phyloP scores from a whole-genome alignment of 192 early-diverging fungal genomes.

The Umbelopsis isabellina region DNA sequence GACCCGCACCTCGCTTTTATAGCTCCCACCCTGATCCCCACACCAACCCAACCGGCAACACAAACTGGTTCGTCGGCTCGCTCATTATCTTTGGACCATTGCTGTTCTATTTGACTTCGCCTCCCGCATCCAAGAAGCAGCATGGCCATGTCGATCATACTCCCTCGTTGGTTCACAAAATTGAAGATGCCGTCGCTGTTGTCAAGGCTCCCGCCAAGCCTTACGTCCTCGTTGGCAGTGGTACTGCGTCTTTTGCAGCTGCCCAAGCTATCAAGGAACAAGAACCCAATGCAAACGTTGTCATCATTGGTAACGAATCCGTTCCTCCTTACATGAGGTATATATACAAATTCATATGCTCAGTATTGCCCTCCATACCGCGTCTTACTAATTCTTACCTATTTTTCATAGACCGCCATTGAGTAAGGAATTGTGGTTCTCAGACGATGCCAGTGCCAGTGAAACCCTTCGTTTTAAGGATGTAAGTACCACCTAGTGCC shows the following conservation, averaged over 20 bases:
- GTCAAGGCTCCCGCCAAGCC: constrained; percentile 34
- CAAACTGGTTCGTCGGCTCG: constrained; percentile 48
- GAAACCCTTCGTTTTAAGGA: constrained; percentile 56
- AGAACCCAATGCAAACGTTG: constrained; percentile 59
- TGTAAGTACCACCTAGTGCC: constrained; percentile 18
- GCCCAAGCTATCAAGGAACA: constrained; percentile 62
- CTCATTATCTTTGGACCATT: constrained; percentile 53
- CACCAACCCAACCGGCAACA: constrained; percentile 11
- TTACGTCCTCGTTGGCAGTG: constrained; percentile 57
- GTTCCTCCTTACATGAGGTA: constrained; percentile 61
- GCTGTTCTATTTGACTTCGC: constrained; percentile 49
- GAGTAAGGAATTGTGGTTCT: constrained; percentile 71
- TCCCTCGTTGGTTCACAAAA: constrained; percentile 1
- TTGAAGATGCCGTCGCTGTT: not conserved
- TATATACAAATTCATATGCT: not conserved
- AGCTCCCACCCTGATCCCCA: not conserved
- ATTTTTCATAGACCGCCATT: constrained; percentile 50
- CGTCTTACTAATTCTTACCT: constrained; percentile 3
- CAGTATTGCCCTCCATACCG: not conserved
- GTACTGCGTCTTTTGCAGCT: constrained; percentile 63
- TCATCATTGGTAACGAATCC: constrained; percentile 61
- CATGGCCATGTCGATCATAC: constrained; percentile 26
- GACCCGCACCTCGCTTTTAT: not conserved
- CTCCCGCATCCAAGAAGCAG: constrained; percentile 46
- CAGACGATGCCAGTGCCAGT: constrained; percentile 42